Conservation (phyloP, 768 basidiomycete genomes). For the Trametes punicea region DNA sequence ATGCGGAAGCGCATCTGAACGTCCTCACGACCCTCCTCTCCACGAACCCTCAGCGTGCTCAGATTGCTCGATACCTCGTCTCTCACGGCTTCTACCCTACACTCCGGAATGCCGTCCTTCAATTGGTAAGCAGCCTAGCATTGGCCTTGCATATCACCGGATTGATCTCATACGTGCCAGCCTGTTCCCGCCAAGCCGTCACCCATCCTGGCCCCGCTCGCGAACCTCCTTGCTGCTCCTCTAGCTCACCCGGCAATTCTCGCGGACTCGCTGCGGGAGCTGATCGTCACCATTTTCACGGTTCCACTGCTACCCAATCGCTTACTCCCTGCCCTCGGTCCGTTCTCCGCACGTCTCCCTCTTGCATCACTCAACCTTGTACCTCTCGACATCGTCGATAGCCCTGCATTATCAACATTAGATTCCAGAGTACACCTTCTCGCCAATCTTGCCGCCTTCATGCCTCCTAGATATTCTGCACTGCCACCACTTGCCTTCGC, state of each 20-base stretch:
- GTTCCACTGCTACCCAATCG: constrained; percentile 79
- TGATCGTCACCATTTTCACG: constrained; percentile 59
- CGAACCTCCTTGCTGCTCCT: constrained; percentile 43
- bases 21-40: constrained; percentile 49
- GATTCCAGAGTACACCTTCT: constrained; percentile 53
- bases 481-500: constrained; percentile 44
- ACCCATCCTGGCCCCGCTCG: constrained; percentile 45
- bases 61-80: constrained; percentile 46
- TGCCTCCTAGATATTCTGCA: constrained; percentile 54
- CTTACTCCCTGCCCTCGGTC: constrained; percentile 55
- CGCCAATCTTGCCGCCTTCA: constrained; percentile 69
- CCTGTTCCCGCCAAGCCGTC: constrained; percentile 56
- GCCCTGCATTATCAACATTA: background rate
- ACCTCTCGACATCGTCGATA: constrained; percentile 22
- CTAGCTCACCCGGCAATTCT: constrained; percentile 35
- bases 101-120: constrained; percentile 39
- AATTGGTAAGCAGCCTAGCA: constrained; percentile 44
- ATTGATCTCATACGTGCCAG: constrained; percentile 33
- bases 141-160: background rate
- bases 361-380: constrained; percentile 38
- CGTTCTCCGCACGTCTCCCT: constrained; percentile 65
- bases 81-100: constrained; percentile 43
- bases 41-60: constrained; percentile 22
- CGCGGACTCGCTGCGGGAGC: constrained; percentile 34
- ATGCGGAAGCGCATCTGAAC: constrained; percentile 46